A percentile compares a stretch with the other conserved stretches of the same genome.
These are phyloP conservation scores for Thelonectria rubi DNA, from an alignment of 2,329 filamentous ascomycete genomes.

Conservation along the genomic window DNA sequence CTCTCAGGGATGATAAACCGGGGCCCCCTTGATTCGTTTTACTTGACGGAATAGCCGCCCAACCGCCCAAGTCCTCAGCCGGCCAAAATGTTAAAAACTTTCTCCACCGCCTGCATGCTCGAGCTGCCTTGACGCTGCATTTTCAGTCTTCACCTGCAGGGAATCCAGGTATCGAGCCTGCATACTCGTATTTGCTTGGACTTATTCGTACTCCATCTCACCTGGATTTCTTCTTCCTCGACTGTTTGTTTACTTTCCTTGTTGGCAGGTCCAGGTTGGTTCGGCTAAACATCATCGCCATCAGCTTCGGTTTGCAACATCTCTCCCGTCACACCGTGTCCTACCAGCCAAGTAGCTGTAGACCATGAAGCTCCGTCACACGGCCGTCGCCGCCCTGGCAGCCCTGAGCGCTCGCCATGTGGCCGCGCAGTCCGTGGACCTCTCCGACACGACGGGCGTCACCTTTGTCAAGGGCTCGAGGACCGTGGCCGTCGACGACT, in stretches of 20 bases:
- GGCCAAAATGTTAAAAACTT: constrained; percentile 11
- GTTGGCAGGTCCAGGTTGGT: no score
- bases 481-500: constrained; percentile 47
- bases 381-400: constrained; percentile 37
- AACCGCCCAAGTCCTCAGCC: neutral
- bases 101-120: neutral
- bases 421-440: constrained; percentile 42
- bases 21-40: neutral
- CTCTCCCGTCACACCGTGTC: neutral
- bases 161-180: constrained; percentile 31
- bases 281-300: neutral
- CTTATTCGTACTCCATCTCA: neutral
- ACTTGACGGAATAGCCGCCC: neutral
- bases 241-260: constrained; percentile 4
- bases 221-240: constrained; percentile 6
- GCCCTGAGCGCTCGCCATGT: constrained; percentile 36
- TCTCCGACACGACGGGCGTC: constrained; percentile 46
- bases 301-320: neutral
- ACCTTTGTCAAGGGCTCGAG: constrained; percentile 51
- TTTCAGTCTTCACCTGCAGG: constrained; percentile 12
- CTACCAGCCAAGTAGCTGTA: neutral
- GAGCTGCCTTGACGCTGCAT: constrained; percentile 12
- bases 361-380: constrained; percentile 39
- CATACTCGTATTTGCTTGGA: neutral
- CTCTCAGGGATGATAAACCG: neutral